Conservation (phyloP, 192 early-diverging fungal species). For the Backusella tarrabulga region DNA sequence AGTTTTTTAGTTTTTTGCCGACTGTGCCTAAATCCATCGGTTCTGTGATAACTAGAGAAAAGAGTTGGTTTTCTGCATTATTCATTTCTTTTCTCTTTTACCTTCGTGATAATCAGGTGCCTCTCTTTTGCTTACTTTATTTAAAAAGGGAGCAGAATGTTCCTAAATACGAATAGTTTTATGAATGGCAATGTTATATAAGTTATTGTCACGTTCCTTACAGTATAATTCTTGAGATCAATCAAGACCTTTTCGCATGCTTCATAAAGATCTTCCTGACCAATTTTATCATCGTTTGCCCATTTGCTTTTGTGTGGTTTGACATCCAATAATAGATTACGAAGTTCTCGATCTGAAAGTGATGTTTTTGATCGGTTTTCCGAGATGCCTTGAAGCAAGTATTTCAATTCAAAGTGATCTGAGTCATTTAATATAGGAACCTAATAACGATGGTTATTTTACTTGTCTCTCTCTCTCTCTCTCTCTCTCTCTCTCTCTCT, state of each 20-base stretch:
- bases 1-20: slow-evolving; percentile 78
- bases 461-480: slow-evolving; percentile 6
- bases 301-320: slow-evolving; percentile 84
- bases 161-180: slow-evolving; percentile 44
- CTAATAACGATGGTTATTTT: slow-evolving; percentile 29
- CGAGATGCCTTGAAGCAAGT: slow-evolving; percentile 74
- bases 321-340: slow-evolving; percentile 72
- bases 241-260: slow-evolving; percentile 81
- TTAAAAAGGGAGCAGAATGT: slow-evolving; percentile 82
- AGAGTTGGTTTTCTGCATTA: background rate
- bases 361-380: slow-evolving; percentile 62
- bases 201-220: slow-evolving; percentile 14
- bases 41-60: slow-evolving; percentile 71
- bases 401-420: slow-evolving; percentile 44
- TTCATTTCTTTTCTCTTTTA: slow-evolving; percentile 21
- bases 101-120: slow-evolving; percentile 90
- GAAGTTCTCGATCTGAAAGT: slow-evolving; percentile 69
- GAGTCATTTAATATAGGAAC: slow-evolving; percentile 26
- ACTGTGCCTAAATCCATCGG: slow-evolving; percentile 97
- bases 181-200: background rate
- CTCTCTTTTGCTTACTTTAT: slow-evolving; percentile 84
- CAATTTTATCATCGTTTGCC: slow-evolving; percentile 82
- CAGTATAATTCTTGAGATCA: slow-evolving; percentile 76
- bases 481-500: background rate
- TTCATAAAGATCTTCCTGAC: slow-evolving; percentile 91